Base-by-base conservation (phyloP, 148 eudicot genomes). In the Camellia japonica region DNA sequence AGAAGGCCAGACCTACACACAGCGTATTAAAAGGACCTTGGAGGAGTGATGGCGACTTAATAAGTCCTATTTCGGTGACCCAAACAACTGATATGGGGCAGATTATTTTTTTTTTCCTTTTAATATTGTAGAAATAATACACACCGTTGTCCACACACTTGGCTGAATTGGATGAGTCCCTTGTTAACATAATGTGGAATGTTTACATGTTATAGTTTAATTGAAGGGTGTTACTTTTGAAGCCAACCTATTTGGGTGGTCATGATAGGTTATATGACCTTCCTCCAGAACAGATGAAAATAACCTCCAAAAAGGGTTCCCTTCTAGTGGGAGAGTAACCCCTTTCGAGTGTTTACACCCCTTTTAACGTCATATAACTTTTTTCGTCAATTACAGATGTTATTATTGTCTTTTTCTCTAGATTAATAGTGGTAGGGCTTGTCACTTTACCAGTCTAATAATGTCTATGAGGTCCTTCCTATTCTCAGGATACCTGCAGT, bases 401-500 rank as follows among this genome's bases (percentile, higher is more conserved):
- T 44, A 63, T 55, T 3, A 5, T 63, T 6, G n/a, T 41, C 14
- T 2, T 49, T 15, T 63, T 9, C 44, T 14, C 11, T 61, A 4
- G 19, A 15, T 63, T 38, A 16, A 52, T 67, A 5, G 16, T 67
- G 11, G 16, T 78, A 5, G 59, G 38, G 10, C 47, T 52, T 65
- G 73, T 42, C 14, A 23, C 6, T 41, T 2, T 41, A 66, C 2
- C n/a, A 42, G 56, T 80, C 73, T 74, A 0, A 52, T 5, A 30
- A 80, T 41, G 46, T 7, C 6, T 23, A 19, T 12, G 2, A 46
- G 52, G 30, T 43, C 59, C 55, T 82, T 80, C 68, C 49, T 71
- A 23, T 78, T 44, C 15, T 56, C 91, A 94, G 98, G 97, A 75
- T 94, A 94, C 82, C 73, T 94, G 85, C 91, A 94, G 84, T 94